Evolutionary conservation across 2,329 filamentous ascomycete genomes (phyloP).

Genomic region (Didymella arachidicola): DNA sequence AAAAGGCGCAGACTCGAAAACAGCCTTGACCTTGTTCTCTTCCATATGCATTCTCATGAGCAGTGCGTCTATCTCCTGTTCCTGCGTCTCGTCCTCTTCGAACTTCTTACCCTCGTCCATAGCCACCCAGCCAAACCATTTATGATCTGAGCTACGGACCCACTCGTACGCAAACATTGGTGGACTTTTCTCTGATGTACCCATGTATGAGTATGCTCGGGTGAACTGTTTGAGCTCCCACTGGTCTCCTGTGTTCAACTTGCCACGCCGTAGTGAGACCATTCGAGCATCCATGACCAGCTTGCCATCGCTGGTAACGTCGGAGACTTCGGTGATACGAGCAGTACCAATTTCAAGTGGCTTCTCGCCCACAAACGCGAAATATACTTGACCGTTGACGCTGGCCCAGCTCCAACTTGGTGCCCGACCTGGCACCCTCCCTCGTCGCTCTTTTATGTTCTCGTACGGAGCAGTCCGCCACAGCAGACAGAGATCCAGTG

Average conservation of each 20-base stretch:
- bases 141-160: not conserved
- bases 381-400: not conserved
- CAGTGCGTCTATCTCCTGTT: not conserved
- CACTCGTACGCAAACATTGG: not conserved
- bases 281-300: not conserved
- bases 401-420: not conserved
- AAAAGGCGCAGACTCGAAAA: not conserved
- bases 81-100: not conserved
- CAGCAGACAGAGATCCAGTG: not conserved
- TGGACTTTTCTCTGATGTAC: not conserved
- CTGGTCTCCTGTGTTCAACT: not conserved
- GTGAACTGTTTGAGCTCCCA: not conserved
- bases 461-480: not conserved
- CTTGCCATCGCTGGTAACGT: not conserved
- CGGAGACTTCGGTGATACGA: not conserved
- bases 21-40: not conserved
- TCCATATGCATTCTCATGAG: not conserved
- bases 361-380: not conserved
- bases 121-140: not conserved
- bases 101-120: not conserved
- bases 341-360: not conserved
- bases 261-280: not conserved
- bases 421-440: not conserved
- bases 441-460: not conserved
- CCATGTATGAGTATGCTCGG: not conserved